A percentile compares a stretch with the other conserved stretches of the same genome.
phyloP scores from a whole-genome alignment of 2,329 filamentous ascomycete genomes.

The Claviceps spartinae region DNA sequence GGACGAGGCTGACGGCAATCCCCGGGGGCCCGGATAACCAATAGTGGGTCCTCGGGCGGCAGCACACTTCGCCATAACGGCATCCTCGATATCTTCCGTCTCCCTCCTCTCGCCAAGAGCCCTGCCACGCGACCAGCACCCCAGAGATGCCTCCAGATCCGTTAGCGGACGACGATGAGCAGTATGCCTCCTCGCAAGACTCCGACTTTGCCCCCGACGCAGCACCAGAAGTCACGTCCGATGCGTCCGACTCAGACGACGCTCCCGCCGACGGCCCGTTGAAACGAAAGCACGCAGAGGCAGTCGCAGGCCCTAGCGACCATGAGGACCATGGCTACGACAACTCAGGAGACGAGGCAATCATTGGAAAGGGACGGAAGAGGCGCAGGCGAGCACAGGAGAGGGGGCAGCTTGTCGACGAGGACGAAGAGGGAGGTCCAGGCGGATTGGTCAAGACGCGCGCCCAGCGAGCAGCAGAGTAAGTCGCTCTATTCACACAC shows the following conservation, averaged over 20 bases:
- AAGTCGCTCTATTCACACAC: slow-evolving; percentile 13
- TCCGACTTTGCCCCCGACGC: slow-evolving; percentile 58
- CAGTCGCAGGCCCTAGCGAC: slow-evolving; percentile 12
- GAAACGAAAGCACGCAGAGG: slow-evolving; percentile 12
- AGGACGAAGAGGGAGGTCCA: slow-evolving; percentile 39
- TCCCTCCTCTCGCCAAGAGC: not conserved
- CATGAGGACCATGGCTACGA: slow-evolving; percentile 38
- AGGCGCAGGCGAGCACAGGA: slow-evolving; percentile 31
- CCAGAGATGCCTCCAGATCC: slow-evolving; percentile 26
- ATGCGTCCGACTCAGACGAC: slow-evolving; percentile 37
- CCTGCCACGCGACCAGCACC: not conserved
- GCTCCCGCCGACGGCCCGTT: slow-evolving; percentile 15
- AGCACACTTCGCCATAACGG: not conserved
- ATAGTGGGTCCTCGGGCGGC: too few species aligned
- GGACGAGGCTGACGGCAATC: too few species aligned
- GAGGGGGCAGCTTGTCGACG: slow-evolving; percentile 25
- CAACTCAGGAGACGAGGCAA: slow-evolving; percentile 60
- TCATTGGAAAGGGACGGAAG: slow-evolving; percentile 50
- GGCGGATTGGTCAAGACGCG: slow-evolving; percentile 60
- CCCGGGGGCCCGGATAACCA: too few species aligned
- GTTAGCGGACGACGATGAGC: slow-evolving; percentile 35
- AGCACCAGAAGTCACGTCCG: slow-evolving; percentile 31
- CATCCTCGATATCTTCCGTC: not conserved
- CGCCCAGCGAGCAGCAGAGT: slow-evolving; percentile 54
- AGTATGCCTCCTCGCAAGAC: slow-evolving; percentile 59